Evolutionary conservation across 2,329 filamentous ascomycete species (phyloP).

Genomic region (Tolypocladium guangdongense): DNA sequence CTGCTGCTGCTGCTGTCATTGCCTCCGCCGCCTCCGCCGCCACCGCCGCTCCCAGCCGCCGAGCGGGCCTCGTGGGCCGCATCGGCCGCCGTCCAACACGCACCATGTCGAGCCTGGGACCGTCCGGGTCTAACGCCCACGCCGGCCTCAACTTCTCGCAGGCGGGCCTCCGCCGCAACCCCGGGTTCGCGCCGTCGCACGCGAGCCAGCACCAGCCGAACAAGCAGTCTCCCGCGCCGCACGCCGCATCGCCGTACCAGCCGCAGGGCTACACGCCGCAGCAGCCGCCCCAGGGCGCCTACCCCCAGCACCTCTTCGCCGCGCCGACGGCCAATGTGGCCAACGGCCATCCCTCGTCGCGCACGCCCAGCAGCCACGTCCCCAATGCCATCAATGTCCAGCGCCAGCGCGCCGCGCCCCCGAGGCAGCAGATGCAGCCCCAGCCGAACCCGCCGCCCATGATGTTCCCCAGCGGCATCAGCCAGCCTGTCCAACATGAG

Average conservation of each 20-base stretch:
- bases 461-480: conserved; percentile 26
- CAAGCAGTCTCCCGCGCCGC: conserved; percentile 44
- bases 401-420: conserved; percentile 31
- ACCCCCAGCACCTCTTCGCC: conserved; percentile 43
- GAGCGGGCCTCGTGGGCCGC: not conserved
- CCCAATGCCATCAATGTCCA: conserved; percentile 35
- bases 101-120: conserved; percentile 38
- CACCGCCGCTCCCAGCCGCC: not conserved
- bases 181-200: conserved; percentile 33
- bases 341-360: conserved; percentile 31
- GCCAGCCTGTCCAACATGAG: conserved; percentile 31
- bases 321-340: conserved; percentile 33
- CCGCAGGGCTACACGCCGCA: conserved; percentile 41
- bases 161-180: conserved; percentile 35
- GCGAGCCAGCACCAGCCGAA: conserved; percentile 39
- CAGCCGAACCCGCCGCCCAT: conserved; percentile 25
- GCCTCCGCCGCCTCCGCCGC: not conserved
- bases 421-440: conserved; percentile 34
- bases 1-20: too few species aligned
- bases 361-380: conserved; percentile 32
- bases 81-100: not conserved
- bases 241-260: conserved; percentile 45
- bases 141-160: conserved; percentile 42
- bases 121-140: conserved; percentile 39
- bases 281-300: conserved; percentile 34